Base-by-base conservation (phyloP, 257 asterid genomes). In the Voacanga thouarsii region DNA sequence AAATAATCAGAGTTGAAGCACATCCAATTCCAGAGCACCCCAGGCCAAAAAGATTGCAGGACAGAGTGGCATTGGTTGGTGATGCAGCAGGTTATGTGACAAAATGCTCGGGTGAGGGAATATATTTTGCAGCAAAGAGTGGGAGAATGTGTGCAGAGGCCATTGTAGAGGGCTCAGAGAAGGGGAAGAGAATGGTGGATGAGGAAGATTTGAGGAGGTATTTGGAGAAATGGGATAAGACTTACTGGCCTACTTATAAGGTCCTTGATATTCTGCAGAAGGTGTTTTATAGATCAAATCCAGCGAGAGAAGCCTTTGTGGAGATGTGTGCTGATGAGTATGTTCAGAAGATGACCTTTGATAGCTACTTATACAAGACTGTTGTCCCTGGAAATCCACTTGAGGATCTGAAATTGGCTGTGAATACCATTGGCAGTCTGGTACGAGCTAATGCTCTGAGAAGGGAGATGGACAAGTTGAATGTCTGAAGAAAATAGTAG, bases 81-180 rank as follows among this genome's bases (percentile, higher is more conserved):
- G 97, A 94, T 80, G 98, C 98, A 12, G 98, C 98, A 0, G 98
- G 97, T 16, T 94, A 92, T 76, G 98, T 92, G 16, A 94, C 97
- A 0, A 94, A 94, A 63, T 94, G 98, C 77, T 94, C 98, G 39
- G 98, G 98, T 6, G 96, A 92, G 81, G 98, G 97, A 77, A 94
- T 94, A 2, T 94, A 94, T 59, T 94, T 94, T 71, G 97, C 96
- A 12, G 97, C 97, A 16, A 94, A 90, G 81, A 94, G 98, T 47
- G 98, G 96, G 76, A 84, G 96, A 74, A 94, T 94, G 98, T 94
- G 97, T 77, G 96, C 97, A 28, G 98, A 94, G 83, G 98, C 98
- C 47, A 85, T 94, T 0, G 97, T 94, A 30, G 96, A 84, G 33
- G 98, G 98, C 0, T 92, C 96, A 21, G 96, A 88, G 82, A 94